Evolutionary conservation across 352 stramenopile species (phyloP).

Genomic region (Phytophthora nicotianae): DNA sequence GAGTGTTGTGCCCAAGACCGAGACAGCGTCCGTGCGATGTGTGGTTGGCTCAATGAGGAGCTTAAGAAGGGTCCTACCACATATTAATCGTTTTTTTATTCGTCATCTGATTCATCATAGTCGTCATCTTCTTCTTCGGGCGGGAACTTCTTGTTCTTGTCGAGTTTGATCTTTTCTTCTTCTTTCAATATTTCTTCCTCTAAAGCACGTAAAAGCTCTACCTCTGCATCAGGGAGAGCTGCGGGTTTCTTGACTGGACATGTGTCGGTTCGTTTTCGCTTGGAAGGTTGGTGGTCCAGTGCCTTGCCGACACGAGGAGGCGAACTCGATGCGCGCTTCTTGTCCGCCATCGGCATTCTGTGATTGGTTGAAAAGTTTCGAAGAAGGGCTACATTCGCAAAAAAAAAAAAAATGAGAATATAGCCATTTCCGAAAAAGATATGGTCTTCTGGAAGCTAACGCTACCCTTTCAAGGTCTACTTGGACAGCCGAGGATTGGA

Average conservation of each 20-base stretch:
- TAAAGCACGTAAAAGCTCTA: conserved; percentile 39
- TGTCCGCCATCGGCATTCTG: too few species aligned
- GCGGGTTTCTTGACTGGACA: conserved; percentile 1
- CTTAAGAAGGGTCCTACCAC: conserved; percentile 33
- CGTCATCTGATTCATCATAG: conserved; percentile 41
- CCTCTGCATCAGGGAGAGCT: conserved; percentile 23
- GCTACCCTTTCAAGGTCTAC: too few species aligned
- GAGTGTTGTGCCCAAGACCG: conserved; percentile 55
- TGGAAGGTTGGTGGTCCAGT: background rate
- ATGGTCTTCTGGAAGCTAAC: too few species aligned
- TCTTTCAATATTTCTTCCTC: conserved; percentile 42
- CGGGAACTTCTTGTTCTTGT: conserved; percentile 11
- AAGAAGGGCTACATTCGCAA: too few species aligned
- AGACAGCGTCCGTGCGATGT: conserved; percentile 45
- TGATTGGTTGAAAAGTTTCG: background rate
- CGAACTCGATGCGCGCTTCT: conserved; percentile 3
- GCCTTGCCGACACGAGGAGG: background rate
- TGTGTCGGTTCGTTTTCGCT: conserved; percentile 2
- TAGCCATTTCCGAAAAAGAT: too few species aligned
- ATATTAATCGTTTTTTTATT: conserved; percentile 1
- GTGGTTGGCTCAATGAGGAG: conserved; percentile 54
- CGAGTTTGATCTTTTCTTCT: conserved; percentile 19
- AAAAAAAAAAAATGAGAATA: too few species aligned
- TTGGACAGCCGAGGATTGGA: too few species aligned
- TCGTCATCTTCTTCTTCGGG: conserved; percentile 37